Conservation (phyloP, 1,284 basidiomycete genomes). For the Moesziomyces globuligerus region DNA sequence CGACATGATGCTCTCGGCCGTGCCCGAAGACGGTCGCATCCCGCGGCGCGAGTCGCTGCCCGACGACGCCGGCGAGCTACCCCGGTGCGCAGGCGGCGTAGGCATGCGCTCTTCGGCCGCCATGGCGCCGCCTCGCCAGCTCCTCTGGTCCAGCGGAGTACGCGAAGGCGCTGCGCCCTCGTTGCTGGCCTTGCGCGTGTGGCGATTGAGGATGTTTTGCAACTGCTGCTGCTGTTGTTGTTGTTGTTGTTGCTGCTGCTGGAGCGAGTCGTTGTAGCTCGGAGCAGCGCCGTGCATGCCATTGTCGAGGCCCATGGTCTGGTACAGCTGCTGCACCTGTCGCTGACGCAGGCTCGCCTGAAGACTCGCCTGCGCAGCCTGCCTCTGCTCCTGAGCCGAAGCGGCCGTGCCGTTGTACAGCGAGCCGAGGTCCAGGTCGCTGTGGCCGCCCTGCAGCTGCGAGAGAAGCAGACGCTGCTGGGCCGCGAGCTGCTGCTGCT, state of each 20-base stretch:
- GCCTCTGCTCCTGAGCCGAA: conserved; percentile 54
- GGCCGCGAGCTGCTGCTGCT: conserved; percentile 38
- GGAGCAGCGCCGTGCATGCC: conserved; percentile 1
- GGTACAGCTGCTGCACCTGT: conserved; percentile 53
- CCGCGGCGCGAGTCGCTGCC: conserved; percentile 30
- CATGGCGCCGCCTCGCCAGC: conserved; percentile 35
- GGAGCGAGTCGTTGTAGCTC: conserved; percentile 7
- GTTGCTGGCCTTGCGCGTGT: conserved; percentile 42
- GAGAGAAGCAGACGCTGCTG: conserved; percentile 58
- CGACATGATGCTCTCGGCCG: conserved; percentile 46
- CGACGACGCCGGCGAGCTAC: conserved; percentile 32
- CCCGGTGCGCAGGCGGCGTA: conserved; percentile 34
- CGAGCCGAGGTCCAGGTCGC: conserved; percentile 19
- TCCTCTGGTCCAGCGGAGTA: conserved; percentile 37
- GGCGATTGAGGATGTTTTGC: conserved; percentile 39
- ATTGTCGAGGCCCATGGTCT: conserved; percentile 42
- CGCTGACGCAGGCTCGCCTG: conserved; percentile 59
- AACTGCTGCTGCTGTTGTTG: conserved; percentile 41
- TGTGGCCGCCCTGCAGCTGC: conserved; percentile 47
- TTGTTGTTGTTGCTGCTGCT: conserved; percentile 36
- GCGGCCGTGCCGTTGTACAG: conserved; percentile 30
- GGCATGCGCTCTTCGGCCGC: conserved; percentile 16
- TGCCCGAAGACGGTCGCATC: conserved; percentile 32
- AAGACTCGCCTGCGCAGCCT: conserved; percentile 58
- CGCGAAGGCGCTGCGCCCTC: conserved; percentile 19